Conservation (phyloP, 2,329 filamentous ascomycete species). For the Cercospora sesami region DNA sequence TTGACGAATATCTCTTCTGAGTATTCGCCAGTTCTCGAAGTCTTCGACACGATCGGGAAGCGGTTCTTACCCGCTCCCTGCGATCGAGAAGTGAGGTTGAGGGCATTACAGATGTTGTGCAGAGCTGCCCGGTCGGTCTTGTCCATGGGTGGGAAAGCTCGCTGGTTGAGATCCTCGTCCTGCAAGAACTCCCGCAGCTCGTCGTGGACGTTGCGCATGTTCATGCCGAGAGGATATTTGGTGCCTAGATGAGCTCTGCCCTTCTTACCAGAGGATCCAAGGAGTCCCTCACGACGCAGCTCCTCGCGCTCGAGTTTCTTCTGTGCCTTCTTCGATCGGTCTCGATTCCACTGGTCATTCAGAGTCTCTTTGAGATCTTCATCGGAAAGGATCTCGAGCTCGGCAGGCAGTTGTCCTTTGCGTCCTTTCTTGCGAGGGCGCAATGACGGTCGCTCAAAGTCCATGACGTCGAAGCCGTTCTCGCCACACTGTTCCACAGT, state of each 20-base stretch:
- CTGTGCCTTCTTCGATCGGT: conserved; percentile 48
- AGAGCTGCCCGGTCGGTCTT: conserved; percentile 73
- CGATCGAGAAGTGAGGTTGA: conserved; percentile 83
- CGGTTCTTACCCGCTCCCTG: conserved; percentile 70
- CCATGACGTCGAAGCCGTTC: conserved; percentile 80
- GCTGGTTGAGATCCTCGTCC: conserved; percentile 61
- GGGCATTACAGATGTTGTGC: conserved; percentile 72
- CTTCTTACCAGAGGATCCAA: conserved; percentile 40
- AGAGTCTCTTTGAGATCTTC: conserved; percentile 46
- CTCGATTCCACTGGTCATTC: conserved; percentile 45
- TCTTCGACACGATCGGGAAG: conserved; percentile 76
- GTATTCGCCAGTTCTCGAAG: conserved; percentile 63
- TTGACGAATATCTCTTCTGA: conserved; percentile 54
- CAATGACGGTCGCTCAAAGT: conserved; percentile 71
- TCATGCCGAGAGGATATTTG: conserved; percentile 74
- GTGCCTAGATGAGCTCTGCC: conserved; percentile 55
- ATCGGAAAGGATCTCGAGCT: conserved; percentile 45
- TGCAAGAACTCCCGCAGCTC: conserved; percentile 73
- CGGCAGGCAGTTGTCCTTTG: conserved; percentile 46
- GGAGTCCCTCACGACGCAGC: conserved; percentile 46
- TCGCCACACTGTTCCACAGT: conserved; percentile 64
- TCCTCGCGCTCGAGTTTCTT: conserved; percentile 52
- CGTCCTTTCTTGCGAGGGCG: conserved; percentile 65
- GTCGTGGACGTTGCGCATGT: conserved; percentile 65
- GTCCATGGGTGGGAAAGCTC: conserved; percentile 80